A percentile compares a stretch with the other conserved stretches of the same genome.
phyloP scores from a whole-genome alignment of 495 filamentous ascomycete genomes.

The Rhizodiscina lignyota region DNA sequence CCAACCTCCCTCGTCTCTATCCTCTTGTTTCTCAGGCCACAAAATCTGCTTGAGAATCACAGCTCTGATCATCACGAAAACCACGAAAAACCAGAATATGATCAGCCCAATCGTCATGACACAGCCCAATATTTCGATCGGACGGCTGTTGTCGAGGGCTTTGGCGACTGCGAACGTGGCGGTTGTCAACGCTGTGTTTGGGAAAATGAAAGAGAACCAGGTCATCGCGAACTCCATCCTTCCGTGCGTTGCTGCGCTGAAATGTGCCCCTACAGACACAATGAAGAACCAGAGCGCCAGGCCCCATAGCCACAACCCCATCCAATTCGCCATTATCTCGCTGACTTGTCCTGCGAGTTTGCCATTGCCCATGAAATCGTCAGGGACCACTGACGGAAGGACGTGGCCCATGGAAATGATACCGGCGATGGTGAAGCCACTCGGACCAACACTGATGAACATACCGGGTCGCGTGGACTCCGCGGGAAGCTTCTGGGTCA shows the following conservation, averaged over 20 bases:
- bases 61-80: conserved; percentile 51
- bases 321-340: conserved; percentile 37
- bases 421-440: conserved; percentile 61
- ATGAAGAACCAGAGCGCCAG: conserved; percentile 79
- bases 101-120: conserved; percentile 44
- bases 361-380: conserved; percentile 42
- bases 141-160: conserved; percentile 7
- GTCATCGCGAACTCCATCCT: conserved; percentile 70
- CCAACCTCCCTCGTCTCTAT: conserved; percentile 45
- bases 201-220: conserved; percentile 80
- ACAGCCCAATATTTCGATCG: conserved; percentile 50
- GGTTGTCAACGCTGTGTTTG: conserved; percentile 61
- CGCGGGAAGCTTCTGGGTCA: conserved; percentile 77
- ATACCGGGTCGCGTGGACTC: conserved; percentile 65
- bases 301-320: conserved; percentile 70
- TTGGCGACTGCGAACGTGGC: conserved; percentile 57
- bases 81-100: conserved; percentile 54
- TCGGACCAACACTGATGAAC: conserved; percentile 71
- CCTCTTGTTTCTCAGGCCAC: conserved; percentile 57
- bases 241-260: conserved; percentile 40
- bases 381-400: conserved; percentile 29
- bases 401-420: conserved; percentile 40
- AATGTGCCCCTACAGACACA: conserved; percentile 58
- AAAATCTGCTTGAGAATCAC: conserved; percentile 45
- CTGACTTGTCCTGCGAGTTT: conserved; percentile 35